Base-by-base conservation (phyloP, 306 rosid species). In the Arachis hypogaea region DNA sequence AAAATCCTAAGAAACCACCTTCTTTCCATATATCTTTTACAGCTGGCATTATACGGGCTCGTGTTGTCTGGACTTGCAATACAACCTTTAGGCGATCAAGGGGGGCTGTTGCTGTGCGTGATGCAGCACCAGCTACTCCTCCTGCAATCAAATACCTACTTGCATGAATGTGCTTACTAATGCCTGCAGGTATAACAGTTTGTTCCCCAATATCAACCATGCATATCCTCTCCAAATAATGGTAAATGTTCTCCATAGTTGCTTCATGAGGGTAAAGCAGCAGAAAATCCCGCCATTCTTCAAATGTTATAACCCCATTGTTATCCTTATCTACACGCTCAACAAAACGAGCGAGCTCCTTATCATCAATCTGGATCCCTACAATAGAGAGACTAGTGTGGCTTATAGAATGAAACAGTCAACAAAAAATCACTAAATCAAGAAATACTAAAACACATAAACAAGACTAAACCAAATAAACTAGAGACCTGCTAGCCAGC, bases 221-320 rank as follows among this genome's bases (percentile, higher is more conserved):
- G 85, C 97, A 93, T 60, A 93, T 85, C 81, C 97, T 85, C 85
- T 93, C 98, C 89, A 87, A 86, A 77, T 93, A 90, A 60, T 93
- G 97, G 87, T 93, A 93, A 79, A 93, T 93, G 83, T 93, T 93
- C 86, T 89, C 98, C 45, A 93, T 91, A 54, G 98, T 93, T 61
- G 96, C 98, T 73, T 93, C 97, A 44, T 91, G 98, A 46, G 98
- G 98, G 75, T 89, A 93, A 67, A 93, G 92, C 61, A 93, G 82
- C 66, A 93, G 91, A 91, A 93, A 93, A 79, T 93, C 98, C 72
- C 98, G 84, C 98, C 98, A 93, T 67, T 93, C 98, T 82, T 89
- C 97, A 74, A 93, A 93, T 59, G 98, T 91, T 75, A 93, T 93
- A 57, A 91, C 91, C 22, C 98, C 98, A 74, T 93, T 91, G 68